Conservation (phyloP, 2,329 filamentous ascomycete species). For the Parafenestella ontariensis region DNA sequence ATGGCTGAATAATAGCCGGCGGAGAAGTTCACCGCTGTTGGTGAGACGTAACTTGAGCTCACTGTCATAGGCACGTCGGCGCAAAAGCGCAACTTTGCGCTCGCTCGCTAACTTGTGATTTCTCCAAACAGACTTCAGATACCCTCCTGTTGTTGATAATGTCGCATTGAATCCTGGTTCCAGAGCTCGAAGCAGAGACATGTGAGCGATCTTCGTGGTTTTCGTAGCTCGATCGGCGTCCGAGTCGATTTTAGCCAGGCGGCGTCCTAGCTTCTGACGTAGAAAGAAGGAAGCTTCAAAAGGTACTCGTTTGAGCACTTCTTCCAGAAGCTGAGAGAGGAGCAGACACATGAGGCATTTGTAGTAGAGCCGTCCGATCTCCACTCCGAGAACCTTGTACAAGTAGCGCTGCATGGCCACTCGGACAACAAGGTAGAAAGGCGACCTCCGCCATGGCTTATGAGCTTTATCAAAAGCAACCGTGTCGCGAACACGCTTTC, state of each 20-base stretch:
- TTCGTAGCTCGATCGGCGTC: slow-evolving; percentile 31
- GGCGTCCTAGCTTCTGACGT: slow-evolving; percentile 62
- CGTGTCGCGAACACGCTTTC: slow-evolving; percentile 70
- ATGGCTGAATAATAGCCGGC: slow-evolving; percentile 1
- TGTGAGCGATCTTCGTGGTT: background rate
- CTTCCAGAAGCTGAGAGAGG: slow-evolving; percentile 56
- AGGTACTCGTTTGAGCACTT: slow-evolving; percentile 37
- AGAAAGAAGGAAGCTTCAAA: slow-evolving; percentile 52
- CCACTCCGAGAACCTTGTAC: slow-evolving; percentile 47
- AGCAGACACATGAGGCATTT: slow-evolving; percentile 64
- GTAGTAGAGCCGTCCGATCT: slow-evolving; percentile 59
- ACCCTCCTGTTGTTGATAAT: slow-evolving; percentile 16
- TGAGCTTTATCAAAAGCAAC: slow-evolving; percentile 58
- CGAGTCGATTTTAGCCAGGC: slow-evolving; percentile 64
- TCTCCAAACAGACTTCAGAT: slow-evolving; percentile 31
- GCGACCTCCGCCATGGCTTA: slow-evolving; percentile 67
- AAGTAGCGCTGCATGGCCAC: slow-evolving; percentile 65
- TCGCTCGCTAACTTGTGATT: slow-evolving; percentile 25
- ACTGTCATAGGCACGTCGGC: slow-evolving; percentile 36
- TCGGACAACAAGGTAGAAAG: slow-evolving; percentile 68
- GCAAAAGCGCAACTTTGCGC: slow-evolving; percentile 55
- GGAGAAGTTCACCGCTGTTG: slow-evolving; percentile 23
- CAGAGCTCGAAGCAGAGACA: slow-evolving; percentile 4
- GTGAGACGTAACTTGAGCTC: slow-evolving; percentile 29
- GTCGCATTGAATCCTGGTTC: slow-evolving; percentile 17